Conservation (phyloP, 352 stramenopile genomes). For the Plasmopara viticola region DNA sequence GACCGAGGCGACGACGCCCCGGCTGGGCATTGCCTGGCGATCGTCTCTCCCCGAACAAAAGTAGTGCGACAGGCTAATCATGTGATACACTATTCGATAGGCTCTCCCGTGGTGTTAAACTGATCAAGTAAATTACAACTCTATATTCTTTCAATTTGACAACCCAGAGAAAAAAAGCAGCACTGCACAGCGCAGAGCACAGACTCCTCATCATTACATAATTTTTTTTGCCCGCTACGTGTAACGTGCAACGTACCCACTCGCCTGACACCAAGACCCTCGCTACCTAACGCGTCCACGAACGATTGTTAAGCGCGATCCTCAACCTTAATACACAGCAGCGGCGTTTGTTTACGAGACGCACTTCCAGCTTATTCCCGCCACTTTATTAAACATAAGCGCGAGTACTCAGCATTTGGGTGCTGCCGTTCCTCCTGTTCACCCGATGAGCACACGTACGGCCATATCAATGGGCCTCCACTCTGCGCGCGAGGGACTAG, state of each 20-base stretch:
- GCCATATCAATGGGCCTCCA: slow-evolving; percentile 68
- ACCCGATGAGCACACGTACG: slow-evolving; percentile 14
- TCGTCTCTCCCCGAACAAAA: slow-evolving; percentile 19
- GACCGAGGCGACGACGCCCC: slow-evolving; percentile 1
- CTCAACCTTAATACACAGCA: slow-evolving; percentile 12
- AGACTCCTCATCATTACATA: slow-evolving; percentile 64
- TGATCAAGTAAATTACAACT: slow-evolving; percentile 13
- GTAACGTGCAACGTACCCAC: slow-evolving; percentile 25
- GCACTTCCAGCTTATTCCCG: slow-evolving; percentile 10
- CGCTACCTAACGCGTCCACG: slow-evolving; percentile 5
- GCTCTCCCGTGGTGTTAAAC: slow-evolving; percentile 19
- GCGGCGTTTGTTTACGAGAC: neutral
- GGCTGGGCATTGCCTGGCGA: slow-evolving; percentile 1
- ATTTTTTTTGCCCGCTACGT: slow-evolving; percentile 52
- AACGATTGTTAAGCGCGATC: slow-evolving; percentile 14
- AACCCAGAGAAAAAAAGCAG: slow-evolving; percentile 11
- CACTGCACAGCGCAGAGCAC: slow-evolving; percentile 18
- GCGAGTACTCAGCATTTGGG: slow-evolving; percentile 28
- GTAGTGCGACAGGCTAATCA: slow-evolving; percentile 28
- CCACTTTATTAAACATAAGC: slow-evolving; percentile 24
- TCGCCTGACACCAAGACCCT: slow-evolving; percentile 11
- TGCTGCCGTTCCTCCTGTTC: slow-evolving; percentile 19
- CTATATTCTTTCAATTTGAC: slow-evolving; percentile 21
- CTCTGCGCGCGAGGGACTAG: slow-evolving; percentile 63
- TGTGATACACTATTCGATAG: slow-evolving; percentile 30